These are phyloP conservation scores for Russula lepida DNA, from an alignment of 768 basidiomycete species.

Conservation along the genomic window DNA sequence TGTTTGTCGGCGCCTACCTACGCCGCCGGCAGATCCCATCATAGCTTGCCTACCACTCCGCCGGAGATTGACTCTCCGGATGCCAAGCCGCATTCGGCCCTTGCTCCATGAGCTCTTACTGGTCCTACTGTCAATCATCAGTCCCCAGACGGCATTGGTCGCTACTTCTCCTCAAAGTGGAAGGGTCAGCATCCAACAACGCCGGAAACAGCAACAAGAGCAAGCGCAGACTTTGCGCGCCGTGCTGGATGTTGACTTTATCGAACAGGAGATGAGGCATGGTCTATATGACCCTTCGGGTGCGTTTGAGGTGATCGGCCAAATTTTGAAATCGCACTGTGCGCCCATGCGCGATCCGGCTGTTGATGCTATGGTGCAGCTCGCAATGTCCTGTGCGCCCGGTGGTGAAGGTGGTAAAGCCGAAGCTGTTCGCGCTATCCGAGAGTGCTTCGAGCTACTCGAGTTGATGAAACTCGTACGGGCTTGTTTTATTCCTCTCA, in stretches of 20 bases:
- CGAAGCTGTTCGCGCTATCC: slow-evolving; percentile 64
- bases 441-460: slow-evolving; percentile 81
- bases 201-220: slow-evolving; percentile 20
- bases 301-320: slow-evolving; percentile 70
- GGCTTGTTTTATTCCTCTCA: slow-evolving; percentile 21
- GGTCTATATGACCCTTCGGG: slow-evolving; percentile 71
- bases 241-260: slow-evolving; percentile 67
- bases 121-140: slow-evolving; percentile 53
- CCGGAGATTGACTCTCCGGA: slow-evolving; percentile 48
- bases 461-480: slow-evolving; percentile 93
- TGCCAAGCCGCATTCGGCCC: slow-evolving; percentile 61
- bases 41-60: slow-evolving; percentile 31
- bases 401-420: slow-evolving; percentile 46
- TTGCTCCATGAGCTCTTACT: slow-evolving; percentile 66
- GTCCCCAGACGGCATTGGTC: slow-evolving; percentile 55
- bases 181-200: slow-evolving; percentile 16
- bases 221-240: slow-evolving; percentile 16
- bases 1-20: slow-evolving; percentile 34
- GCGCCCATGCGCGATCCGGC: slow-evolving; percentile 86
- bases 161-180: slow-evolving; percentile 18
- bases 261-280: slow-evolving; percentile 73
- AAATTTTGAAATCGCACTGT: slow-evolving; percentile 81
- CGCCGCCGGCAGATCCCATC: slow-evolving; percentile 34
- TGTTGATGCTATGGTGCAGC: slow-evolving; percentile 75
- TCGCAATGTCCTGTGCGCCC: slow-evolving; percentile 51